A percentile compares a stretch with the other conserved stretches of the same genome.
phyloP scores from a whole-genome alignment of 2,329 filamentous ascomycete species.

The Sclerotinia subarctica region DNA sequence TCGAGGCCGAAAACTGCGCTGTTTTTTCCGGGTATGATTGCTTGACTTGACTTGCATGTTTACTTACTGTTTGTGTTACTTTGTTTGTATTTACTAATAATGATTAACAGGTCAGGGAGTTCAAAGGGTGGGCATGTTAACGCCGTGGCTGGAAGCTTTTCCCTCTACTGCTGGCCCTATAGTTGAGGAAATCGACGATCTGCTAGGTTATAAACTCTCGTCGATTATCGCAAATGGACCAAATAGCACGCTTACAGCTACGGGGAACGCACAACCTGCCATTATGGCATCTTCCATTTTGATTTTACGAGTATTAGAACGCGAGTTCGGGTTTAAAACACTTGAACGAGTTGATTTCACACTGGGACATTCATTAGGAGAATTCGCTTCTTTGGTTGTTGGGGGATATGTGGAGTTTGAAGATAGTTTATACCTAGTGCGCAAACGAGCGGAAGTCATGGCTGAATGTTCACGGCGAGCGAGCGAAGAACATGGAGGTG shows the following conservation, averaged over 20 bases:
- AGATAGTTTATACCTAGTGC: slow-evolving; percentile 75
- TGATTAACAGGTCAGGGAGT: slow-evolving; percentile 70
- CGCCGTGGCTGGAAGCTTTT: slow-evolving; percentile 82
- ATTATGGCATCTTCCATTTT: slow-evolving; percentile 94
- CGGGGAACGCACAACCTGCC: slow-evolving; percentile 86
- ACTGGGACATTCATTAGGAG: slow-evolving; percentile 86
- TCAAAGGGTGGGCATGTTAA: slow-evolving; percentile 83
- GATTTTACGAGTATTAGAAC: slow-evolving; percentile 81
- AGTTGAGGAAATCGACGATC: slow-evolving; percentile 79
- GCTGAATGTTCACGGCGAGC: slow-evolving; percentile 68
- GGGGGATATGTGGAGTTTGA: slow-evolving; percentile 75
- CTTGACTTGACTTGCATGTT: background rate
- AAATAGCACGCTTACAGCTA: slow-evolving; percentile 71
- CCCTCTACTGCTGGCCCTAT: slow-evolving; percentile 72
- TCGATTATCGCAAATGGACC: slow-evolving; percentile 77
- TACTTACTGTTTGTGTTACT: background rate
- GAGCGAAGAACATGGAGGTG: slow-evolving; percentile 64
- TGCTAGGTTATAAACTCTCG: slow-evolving; percentile 71
- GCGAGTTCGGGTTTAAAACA: slow-evolving; percentile 75
- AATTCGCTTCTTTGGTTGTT: slow-evolving; percentile 87
- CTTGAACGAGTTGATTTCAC: slow-evolving; percentile 73
- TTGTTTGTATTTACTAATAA: slow-evolving; percentile 3
- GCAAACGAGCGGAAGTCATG: slow-evolving; percentile 79
- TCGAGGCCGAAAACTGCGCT: slow-evolving; percentile 39
- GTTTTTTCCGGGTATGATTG: slow-evolving; percentile 41